A percentile compares a stretch with the other conserved stretches of the same genome.
phyloP scores from a whole-genome alignment of 331 rosid species.

The Dryas integrifolia region DNA sequence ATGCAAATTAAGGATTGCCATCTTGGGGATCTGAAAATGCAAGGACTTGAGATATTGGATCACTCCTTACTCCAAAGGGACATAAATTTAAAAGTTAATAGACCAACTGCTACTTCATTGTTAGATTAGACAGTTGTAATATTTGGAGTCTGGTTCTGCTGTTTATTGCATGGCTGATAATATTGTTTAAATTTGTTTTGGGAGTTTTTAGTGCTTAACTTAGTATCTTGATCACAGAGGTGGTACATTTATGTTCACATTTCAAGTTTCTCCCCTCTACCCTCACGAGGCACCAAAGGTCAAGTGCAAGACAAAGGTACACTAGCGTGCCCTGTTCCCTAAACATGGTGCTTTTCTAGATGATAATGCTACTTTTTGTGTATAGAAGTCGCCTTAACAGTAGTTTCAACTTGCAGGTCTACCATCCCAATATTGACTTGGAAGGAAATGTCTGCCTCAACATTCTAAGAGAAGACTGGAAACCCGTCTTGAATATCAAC shows the following conservation, averaged over 20 bases:
- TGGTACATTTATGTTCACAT: conserved; percentile 50
- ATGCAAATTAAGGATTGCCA: not conserved
- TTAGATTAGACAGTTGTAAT: not conserved
- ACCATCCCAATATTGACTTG: conserved; percentile 61
- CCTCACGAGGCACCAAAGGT: conserved; percentile 67
- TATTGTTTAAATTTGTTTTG: not conserved
- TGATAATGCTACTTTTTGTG: not conserved
- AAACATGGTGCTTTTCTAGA: not conserved
- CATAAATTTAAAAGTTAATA: not conserved
- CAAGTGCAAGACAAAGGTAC: conserved; percentile 66
- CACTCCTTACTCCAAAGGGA: not conserved
- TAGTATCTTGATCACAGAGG: conserved; percentile 32
- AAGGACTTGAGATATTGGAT: conserved; percentile 1
- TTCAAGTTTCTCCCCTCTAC: conserved; percentile 53
- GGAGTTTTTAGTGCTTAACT: conserved; percentile 5
- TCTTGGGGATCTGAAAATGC: not conserved
- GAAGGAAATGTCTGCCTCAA: conserved; percentile 63
- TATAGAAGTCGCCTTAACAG: not conserved
- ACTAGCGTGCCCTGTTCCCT: not conserved
- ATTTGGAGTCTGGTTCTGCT: not conserved
- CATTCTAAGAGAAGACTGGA: conserved; percentile 66
- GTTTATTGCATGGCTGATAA: too few species aligned
- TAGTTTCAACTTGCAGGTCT: conserved; percentile 40
- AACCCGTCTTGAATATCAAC: conserved; percentile 57
- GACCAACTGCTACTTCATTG: too few species aligned